Evolutionary conservation across 2,329 filamentous ascomycete species (phyloP).

Genomic region (Talaromyces pinophilus): DNA sequence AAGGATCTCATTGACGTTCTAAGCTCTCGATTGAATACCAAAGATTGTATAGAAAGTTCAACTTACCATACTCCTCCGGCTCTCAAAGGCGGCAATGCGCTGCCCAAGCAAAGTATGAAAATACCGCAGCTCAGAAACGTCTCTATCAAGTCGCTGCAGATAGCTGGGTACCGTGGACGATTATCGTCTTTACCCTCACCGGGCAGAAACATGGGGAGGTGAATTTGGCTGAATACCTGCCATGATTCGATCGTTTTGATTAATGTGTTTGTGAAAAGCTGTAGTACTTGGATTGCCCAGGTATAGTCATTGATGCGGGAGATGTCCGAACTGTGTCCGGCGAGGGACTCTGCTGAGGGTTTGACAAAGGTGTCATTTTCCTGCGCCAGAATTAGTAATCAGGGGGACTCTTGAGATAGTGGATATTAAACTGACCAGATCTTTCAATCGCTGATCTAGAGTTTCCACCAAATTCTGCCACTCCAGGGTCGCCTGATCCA

Average conservation of each 20-base stretch:
- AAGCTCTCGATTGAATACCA: too few relatives aligned
- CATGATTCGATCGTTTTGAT: slow-evolving; percentile 10
- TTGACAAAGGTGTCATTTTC: slow-evolving; percentile 9
- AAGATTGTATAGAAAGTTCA: too few relatives aligned
- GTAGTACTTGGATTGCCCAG: slow-evolving; percentile 15
- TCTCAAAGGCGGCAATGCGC: slow-evolving; percentile 3
- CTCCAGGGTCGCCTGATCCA: too few relatives aligned
- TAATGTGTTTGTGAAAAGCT: slow-evolving; percentile 6
- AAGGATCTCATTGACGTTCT: not conserved
- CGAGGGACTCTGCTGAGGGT: slow-evolving; percentile 2
- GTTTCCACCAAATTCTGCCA: too few relatives aligned
- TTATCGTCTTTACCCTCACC: too few relatives aligned
- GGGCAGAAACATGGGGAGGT: not conserved
- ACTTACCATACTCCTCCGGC: slow-evolving; percentile 14
- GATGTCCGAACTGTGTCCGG: not conserved
- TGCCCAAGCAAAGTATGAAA: slow-evolving; percentile 15
- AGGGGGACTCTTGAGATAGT: not conserved
- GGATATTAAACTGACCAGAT: too few relatives aligned
- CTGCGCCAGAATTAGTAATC: not conserved
- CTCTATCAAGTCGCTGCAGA: slow-evolving; percentile 6
- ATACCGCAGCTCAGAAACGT: slow-evolving; percentile 5
- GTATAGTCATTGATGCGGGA: slow-evolving; percentile 12
- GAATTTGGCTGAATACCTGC: slow-evolving; percentile 5
- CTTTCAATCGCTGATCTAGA: too few relatives aligned
- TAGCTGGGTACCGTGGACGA: too few relatives aligned